These are phyloP conservation scores for Corylus avellana DNA, from an alignment of 306 rosid species.

Conservation along the genomic window DNA sequence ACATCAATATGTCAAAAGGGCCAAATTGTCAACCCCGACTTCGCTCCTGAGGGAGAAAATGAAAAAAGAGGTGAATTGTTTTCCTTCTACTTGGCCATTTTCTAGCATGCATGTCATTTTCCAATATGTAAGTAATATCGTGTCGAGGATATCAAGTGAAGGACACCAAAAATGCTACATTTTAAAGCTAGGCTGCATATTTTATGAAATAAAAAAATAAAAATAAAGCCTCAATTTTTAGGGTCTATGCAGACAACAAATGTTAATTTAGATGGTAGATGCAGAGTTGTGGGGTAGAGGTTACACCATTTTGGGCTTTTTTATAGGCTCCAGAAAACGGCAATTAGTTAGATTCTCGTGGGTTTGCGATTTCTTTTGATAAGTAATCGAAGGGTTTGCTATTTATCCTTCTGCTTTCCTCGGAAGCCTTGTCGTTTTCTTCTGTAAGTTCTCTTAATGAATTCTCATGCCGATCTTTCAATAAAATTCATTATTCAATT, in stretches of 20 bases:
- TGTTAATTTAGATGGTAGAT: neutral
- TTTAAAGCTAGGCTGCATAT: too few species aligned
- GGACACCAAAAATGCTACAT: neutral
- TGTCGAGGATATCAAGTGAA: neutral
- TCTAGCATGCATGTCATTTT: neutral
- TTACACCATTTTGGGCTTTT: neutral
- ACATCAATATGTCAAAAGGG: too few species aligned
- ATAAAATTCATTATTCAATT: neutral
- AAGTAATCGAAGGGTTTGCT: neutral
- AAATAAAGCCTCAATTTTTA: neutral
- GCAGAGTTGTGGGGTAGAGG: neutral
- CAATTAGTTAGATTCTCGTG: neutral
- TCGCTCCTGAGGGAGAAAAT: neutral
- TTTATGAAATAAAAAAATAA: neutral
- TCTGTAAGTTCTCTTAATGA: neutral
- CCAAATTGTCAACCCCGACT: neutral
- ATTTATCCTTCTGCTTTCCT: neutral
- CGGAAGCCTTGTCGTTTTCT: slow-evolving; percentile 6
- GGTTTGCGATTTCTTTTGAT: too few species aligned
- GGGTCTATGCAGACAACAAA: neutral
- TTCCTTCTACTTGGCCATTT: neutral
- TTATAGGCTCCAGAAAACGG: neutral
- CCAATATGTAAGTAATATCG: neutral
- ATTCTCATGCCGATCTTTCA: neutral
- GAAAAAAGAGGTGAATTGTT: neutral